Conservation (phyloP, 495 filamentous ascomycete species). For the Podospora appendiculata region DNA sequence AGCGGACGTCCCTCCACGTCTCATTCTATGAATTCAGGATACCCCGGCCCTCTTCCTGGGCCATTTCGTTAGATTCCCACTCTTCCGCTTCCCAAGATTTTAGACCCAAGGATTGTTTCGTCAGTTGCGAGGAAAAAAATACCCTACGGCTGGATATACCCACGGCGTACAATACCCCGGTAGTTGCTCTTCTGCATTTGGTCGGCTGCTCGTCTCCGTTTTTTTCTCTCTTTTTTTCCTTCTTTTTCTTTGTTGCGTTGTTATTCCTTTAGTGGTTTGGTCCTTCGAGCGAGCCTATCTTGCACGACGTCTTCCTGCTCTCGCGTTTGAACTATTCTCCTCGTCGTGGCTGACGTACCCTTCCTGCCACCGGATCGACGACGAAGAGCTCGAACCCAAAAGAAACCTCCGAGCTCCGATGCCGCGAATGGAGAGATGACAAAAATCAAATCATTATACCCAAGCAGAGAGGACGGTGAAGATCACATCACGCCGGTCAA, state of each 20-base stretch:
- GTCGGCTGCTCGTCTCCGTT: conserved; percentile 33
- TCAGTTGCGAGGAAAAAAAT: conserved; percentile 29
- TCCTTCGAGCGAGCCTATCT: background rate
- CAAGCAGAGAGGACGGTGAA: too few relatives aligned
- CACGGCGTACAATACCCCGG: conserved; percentile 43
- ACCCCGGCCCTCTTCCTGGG: conserved; percentile 74
- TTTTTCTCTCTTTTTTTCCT: background rate
- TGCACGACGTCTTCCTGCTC: background rate
- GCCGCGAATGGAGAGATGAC: too few relatives aligned
- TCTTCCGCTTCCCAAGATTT: conserved; percentile 33
- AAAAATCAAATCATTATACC: too few relatives aligned
- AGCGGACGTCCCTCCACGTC: conserved; percentile 88
- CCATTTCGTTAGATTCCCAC: conserved; percentile 65
- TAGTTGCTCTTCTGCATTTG: conserved; percentile 52
- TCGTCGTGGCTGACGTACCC: background rate
- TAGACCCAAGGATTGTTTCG: conserved; percentile 23
- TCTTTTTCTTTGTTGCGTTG: background rate
- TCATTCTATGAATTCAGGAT: conserved; percentile 88
- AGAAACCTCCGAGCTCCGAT: too few relatives aligned
- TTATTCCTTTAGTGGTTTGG: background rate
- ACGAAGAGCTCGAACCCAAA: background rate
- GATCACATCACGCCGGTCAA: too few relatives aligned
- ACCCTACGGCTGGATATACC: conserved; percentile 53
- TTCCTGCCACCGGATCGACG: background rate
- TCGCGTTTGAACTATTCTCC: background rate